Evolutionary conservation across 2,329 filamentous ascomycete genomes (phyloP).

Genomic region (Exophiala calicioides): DNA sequence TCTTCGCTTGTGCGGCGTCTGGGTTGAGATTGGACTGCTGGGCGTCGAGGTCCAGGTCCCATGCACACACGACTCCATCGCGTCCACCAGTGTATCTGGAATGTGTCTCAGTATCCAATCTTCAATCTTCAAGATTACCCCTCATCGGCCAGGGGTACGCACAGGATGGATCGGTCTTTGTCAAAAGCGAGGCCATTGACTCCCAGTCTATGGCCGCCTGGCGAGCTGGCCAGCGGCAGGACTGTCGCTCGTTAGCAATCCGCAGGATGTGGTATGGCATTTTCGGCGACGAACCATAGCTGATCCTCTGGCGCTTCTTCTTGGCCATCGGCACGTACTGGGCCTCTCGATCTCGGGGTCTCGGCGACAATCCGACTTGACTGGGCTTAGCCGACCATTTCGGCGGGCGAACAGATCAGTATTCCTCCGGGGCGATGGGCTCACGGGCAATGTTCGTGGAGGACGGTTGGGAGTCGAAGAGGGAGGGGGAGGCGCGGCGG

Average conservation of each 20-base stretch:
- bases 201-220: constrained; percentile 85
- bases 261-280: constrained; percentile 2
- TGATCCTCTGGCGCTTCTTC: constrained; percentile 69
- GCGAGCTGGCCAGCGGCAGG: constrained; percentile 70
- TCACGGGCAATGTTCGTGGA: constrained; percentile 2
- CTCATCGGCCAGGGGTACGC: constrained; percentile 42
- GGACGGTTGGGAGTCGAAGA: constrained; percentile 7
- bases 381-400: constrained; percentile 17
- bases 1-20: constrained; percentile 32
- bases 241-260: constrained; percentile 48
- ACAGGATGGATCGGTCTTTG: constrained; percentile 80
- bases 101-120: constrained; percentile 23
- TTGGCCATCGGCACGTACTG: constrained; percentile 56
- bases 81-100: constrained; percentile 89
- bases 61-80: constrained; percentile 93
- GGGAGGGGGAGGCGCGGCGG: constrained; percentile 10
- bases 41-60: constrained; percentile 79
- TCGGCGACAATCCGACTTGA: constrained; percentile 9
- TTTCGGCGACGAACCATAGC: constrained; percentile 59
- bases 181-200: constrained; percentile 95
- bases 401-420: background rate
- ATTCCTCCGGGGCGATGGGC: constrained; percentile 4
- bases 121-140: too few relatives aligned
- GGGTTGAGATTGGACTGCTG: constrained; percentile 27
- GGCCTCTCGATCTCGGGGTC: constrained; percentile 6